Evolutionary conservation across 371 early-diverging fungal species (phyloP).

Genomic region (Circinella minor): DNA sequence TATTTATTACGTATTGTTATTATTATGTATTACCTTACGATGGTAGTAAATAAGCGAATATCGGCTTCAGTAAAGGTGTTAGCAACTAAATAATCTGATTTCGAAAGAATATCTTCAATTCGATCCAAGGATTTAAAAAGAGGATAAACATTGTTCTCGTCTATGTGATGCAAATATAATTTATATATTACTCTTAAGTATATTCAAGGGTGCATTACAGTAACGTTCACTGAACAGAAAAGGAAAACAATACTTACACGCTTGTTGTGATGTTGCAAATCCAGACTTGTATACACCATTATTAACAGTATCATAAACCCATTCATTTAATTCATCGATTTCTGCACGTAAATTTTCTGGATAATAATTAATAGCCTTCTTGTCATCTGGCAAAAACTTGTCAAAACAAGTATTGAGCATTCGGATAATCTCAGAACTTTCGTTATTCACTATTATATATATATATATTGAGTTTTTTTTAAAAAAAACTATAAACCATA

Average conservation of each 20-base stretch:
- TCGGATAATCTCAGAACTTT: slow-evolving; percentile 94
- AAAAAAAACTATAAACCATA: no score
- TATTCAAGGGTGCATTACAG: neutral
- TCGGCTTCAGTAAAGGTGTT: slow-evolving; percentile 89
- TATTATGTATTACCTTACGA: slow-evolving; percentile 62
- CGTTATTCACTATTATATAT: slow-evolving; percentile 96
- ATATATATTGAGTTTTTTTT: no score
- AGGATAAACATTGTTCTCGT: slow-evolving; percentile 71
- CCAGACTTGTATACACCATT: slow-evolving; percentile 90
- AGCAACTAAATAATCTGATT: slow-evolving; percentile 78
- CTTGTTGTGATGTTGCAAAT: slow-evolving; percentile 89
- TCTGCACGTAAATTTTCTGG: slow-evolving; percentile 73
- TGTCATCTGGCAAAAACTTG: slow-evolving; percentile 65
- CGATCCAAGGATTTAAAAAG: slow-evolving; percentile 84
- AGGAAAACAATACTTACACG: slow-evolving; percentile 53
- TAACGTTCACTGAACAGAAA: no score
- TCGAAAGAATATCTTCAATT: slow-evolving; percentile 80
- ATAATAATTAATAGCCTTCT: slow-evolving; percentile 73
- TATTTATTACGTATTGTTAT: no score
- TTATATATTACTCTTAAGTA: neutral
- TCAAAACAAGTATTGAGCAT: slow-evolving; percentile 92
- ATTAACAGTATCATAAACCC: slow-evolving; percentile 89
- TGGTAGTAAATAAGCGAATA: slow-evolving; percentile 91
- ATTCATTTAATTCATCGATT: slow-evolving; percentile 88
- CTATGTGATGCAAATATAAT: slow-evolving; percentile 19